Percentiles rank a stretch among this genome's conserved stretches.
phyloP scores from a whole-genome alignment of 2,329 filamentous ascomycete genomes.

The Colletotrichum liaoningense region DNA sequence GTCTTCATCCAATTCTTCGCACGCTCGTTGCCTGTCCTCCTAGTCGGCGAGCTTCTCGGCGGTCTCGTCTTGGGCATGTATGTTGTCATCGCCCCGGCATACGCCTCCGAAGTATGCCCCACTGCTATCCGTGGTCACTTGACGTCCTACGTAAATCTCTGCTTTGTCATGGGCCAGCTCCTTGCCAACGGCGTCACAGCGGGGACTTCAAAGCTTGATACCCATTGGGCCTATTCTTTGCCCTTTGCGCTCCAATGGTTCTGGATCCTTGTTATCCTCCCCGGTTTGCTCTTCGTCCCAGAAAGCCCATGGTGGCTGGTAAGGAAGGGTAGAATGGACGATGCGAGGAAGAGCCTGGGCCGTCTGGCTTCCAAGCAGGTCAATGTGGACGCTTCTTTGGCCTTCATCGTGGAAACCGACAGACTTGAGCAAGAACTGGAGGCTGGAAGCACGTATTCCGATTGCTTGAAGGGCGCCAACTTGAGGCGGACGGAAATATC shows the following conservation, averaged over 20 bases:
- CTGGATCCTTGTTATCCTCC: conserved; percentile 58
- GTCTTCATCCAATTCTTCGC: conserved; percentile 75
- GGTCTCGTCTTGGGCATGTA: conserved; percentile 72
- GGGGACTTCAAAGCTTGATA: conserved; percentile 51
- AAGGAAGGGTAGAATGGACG: conserved; percentile 52
- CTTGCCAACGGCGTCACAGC: conserved; percentile 61
- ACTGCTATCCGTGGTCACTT: conserved; percentile 67
- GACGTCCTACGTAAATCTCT: conserved; percentile 71
- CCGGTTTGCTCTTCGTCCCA: conserved; percentile 58
- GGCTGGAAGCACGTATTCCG: conserved; percentile 59
- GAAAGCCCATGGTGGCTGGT: conserved; percentile 64
- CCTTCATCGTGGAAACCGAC: conserved; percentile 69
- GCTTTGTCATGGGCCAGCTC: conserved; percentile 72
- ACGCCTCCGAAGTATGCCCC: conserved; percentile 71
- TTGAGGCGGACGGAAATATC: conserved; percentile 66
- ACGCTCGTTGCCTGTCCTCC: conserved; percentile 62
- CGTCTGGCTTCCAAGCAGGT: conserved; percentile 59
- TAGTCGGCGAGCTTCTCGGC: conserved; percentile 71
- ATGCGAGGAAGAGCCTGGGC: conserved; percentile 53
- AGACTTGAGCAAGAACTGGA: conserved; percentile 64
- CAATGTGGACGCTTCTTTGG: conserved; percentile 60
- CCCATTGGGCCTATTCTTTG: conserved; percentile 62
- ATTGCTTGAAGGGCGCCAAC: conserved; percentile 62
- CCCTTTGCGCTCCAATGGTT: conserved; percentile 63
- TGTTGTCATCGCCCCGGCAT: conserved; percentile 68